These are phyloP conservation scores for Fusarium siculi DNA, from an alignment of 2,329 filamentous ascomycete genomes.

Conservation along the genomic window DNA sequence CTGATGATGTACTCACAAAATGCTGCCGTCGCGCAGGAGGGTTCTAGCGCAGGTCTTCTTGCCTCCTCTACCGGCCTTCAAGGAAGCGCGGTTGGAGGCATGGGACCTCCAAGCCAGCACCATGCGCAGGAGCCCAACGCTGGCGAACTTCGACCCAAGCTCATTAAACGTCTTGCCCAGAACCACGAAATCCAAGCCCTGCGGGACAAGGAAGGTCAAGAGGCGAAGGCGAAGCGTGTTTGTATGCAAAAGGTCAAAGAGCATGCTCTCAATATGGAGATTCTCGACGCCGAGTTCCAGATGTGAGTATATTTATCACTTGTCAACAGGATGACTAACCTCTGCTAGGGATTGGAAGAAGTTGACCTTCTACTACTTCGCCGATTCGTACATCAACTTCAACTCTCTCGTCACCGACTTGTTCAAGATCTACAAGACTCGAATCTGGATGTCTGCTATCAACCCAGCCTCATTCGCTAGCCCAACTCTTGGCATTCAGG, in stretches of 20 bases:
- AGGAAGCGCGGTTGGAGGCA: conserved; percentile 78
- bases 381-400: conserved; percentile 98
- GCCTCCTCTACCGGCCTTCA: conserved; percentile 71
- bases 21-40: conserved; percentile 70
- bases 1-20: conserved; percentile 98
- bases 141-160: conserved; percentile 89
- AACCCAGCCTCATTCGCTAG: conserved; percentile 96
- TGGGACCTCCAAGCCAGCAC: conserved; percentile 79
- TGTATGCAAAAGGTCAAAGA: conserved; percentile 97
- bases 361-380: conserved; percentile 98
- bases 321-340: conserved; percentile 7
- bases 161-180: conserved; percentile 95
- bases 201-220: conserved; percentile 95
- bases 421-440: conserved; percentile 99
- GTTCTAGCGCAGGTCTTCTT: conserved; percentile 70
- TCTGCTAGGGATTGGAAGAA: conserved; percentile 92
- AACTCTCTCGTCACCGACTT: conserved; percentile 96
- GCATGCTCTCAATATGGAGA: conserved; percentile 96
- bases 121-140: conserved; percentile 76
- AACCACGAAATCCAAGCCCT: conserved; percentile 89
- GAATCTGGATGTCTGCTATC: conserved; percentile 99
- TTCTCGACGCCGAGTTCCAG: conserved; percentile 97
- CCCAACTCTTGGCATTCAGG: conserved; percentile 76
- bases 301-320: conserved; percentile 73
- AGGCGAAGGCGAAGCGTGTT: conserved; percentile 95